A percentile compares a stretch with the other conserved stretches of the same genome.
These are phyloP conservation scores for Emergomyces orientalis DNA, from an alignment of 2,329 filamentous ascomycete genomes.

Conservation along the genomic window DNA sequence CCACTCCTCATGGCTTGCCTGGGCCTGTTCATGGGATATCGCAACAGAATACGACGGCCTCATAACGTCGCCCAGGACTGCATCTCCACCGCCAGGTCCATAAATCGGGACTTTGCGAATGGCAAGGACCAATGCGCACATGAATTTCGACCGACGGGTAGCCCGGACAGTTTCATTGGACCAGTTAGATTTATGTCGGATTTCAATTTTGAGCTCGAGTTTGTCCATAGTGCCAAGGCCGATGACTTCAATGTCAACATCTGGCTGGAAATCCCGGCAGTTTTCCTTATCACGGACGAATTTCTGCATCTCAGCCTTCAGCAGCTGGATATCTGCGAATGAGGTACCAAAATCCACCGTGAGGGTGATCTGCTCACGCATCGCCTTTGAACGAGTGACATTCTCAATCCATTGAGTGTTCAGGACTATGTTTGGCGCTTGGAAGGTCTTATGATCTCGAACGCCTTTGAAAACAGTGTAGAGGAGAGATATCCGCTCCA, in stretches of 20 bases:
- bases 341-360: conserved; percentile 77
- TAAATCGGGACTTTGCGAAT: conserved; percentile 81
- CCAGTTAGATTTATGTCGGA: conserved; percentile 90
- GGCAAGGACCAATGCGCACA: conserved; percentile 81
- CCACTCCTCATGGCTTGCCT: conserved; percentile 52
- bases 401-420: conserved; percentile 96
- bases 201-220: conserved; percentile 69
- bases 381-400: conserved; percentile 77
- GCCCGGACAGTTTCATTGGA: conserved; percentile 75
- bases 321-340: conserved; percentile 79
- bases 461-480: conserved; percentile 87
- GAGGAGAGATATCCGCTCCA: conserved; percentile 88
- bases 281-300: conserved; percentile 83
- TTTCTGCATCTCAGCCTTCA: conserved; percentile 72
- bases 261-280: conserved; percentile 78
- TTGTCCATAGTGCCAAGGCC: conserved; percentile 82
- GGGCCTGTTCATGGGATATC: conserved; percentile 60
- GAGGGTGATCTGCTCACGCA: conserved; percentile 75
- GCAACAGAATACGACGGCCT: conserved; percentile 77
- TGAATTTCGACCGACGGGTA: conserved; percentile 83
- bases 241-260: conserved; percentile 67
- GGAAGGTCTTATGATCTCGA: conserved; percentile 65
- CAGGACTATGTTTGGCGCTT: conserved; percentile 84
- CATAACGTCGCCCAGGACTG: conserved; percentile 50
- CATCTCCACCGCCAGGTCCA: conserved; percentile 62